phyloP scores from a whole-genome alignment of 2,329 filamentous ascomycete genomes.

The Cryphonectria parasitica region DNA sequence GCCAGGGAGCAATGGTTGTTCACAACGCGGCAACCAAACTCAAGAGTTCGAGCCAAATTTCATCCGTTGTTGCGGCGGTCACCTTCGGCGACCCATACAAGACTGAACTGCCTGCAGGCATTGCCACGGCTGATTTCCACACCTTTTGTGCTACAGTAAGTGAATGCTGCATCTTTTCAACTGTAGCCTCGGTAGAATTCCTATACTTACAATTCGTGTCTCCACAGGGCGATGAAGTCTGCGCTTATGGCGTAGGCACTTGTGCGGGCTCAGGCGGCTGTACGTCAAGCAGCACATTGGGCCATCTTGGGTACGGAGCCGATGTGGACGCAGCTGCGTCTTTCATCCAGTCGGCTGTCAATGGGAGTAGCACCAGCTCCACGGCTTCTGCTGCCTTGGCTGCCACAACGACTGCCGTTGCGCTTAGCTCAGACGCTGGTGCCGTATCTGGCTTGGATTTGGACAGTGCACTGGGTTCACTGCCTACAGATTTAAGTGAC shows the following conservation, averaged over 20 bases:
- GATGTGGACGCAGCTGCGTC: constrained; percentile 25
- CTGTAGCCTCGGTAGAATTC: too few species aligned
- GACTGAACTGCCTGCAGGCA: constrained; percentile 20
- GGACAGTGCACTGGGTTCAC: neutral
- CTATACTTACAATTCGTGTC: neutral
- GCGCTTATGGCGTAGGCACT: neutral
- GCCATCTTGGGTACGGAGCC: constrained; percentile 29
- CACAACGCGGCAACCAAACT: constrained; percentile 32
- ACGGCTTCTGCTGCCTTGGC: neutral
- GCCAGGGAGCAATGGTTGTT: constrained; percentile 37
- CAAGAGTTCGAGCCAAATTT: constrained; percentile 7
- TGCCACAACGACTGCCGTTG: neutral
- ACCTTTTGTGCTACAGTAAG: neutral
- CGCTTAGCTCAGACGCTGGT: neutral
- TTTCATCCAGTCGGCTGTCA: constrained; percentile 24
- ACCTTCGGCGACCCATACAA: constrained; percentile 36
- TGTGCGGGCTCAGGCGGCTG: constrained; percentile 26
- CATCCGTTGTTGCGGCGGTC: constrained; percentile 32
- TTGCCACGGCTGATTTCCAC: constrained; percentile 21
- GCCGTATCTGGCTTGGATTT: neutral
- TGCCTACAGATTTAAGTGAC: neutral
- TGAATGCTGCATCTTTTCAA: neutral
- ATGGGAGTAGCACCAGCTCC: neutral
- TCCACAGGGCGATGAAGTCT: constrained; percentile 23
- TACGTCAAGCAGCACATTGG: constrained; percentile 9